Base-by-base conservation (phyloP, 2,329 filamentous ascomycete species). In the Epicoccum sorghinum region DNA sequence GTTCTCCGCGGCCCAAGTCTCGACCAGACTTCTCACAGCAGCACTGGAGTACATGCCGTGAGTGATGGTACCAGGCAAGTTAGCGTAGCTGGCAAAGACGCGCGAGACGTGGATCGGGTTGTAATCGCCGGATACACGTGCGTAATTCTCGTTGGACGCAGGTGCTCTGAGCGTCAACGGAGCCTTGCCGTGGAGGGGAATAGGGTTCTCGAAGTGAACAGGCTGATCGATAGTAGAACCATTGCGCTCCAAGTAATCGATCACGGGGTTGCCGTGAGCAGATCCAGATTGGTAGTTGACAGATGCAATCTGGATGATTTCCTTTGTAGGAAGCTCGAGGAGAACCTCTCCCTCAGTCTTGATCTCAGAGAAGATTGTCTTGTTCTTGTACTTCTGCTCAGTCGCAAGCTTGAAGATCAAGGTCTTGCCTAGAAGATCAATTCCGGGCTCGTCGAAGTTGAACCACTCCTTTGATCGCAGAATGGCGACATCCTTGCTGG, bases 31-130 rank as follows among this genome's bases (percentile, higher is more conserved):
- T 69, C 96, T 89, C 25, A 99, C 95, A 33, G 95, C 91, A 62
- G 95, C 95, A 77, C 93, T 98, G 1, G 93, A 96, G 83, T 98
- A 99, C 95, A 99, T 99, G 73, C 95, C 95, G 74, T 99, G 95
- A 1, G 95, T 99, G 71, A 99, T 99, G 39, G 95, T 99, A 44
- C 95, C 96, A 1, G 93, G 93, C 13, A 99, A 83, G 75, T 93
- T 95, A 73, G 95, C 96, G 69, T 98, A 99, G 78, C 87, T 91
- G 29, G 95, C 90, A 79, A 99, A 99, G 50, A 97, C 91, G 52
- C 95, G 89, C 10, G 95, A 97, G 39, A 99, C 95, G 82, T 99
- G 95, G 59, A 99, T 99, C 23, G 95, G 95, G 78, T 99, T 99
- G 84, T 92, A 99, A 75, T 99, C 95, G 41, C 95, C 95, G 46